Evolutionary conservation across 176 grass and related monocot species (phyloP), one percentile per base, ranked within the genome.

Genomic region (Echinochloa phyllopogon): DNA sequence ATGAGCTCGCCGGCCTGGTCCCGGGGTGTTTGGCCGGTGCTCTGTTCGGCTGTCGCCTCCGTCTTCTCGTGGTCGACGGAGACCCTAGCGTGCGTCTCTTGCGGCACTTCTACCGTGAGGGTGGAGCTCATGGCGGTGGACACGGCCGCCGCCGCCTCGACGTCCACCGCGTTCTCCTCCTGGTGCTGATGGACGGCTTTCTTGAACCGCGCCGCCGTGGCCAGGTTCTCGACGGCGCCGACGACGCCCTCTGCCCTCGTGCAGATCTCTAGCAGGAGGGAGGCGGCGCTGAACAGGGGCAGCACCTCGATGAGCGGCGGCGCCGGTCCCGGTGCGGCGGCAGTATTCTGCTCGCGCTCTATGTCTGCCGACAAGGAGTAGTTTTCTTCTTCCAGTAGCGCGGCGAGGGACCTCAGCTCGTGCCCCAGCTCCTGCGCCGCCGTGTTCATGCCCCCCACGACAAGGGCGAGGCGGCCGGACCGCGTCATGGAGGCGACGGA

Each of bases 351-450:
- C 45, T 67, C 69, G 38, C 66, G 77, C 38, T 58, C 77, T 47
- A 25, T 12, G 25, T 82, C 70, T 18, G 69, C 29, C 29, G 29
- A 33, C 1, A 2, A 33, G 29, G 29, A 2, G 21, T 49, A 14
- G 17, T 45, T 59, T 6, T 75, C 85, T 13, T 63, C 10, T 17
- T 87, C 78, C 50, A 87, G 27, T 47, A 69, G 42, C 15, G 61
- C 15, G 1, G 85, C 85, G 10, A 87, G 71, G 71, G 15, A 74
- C 63, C 74, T 87, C 20, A 98, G 24, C 25, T 88, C 91, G 20
- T 65, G 75, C 51, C 93, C 89, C 51, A 96, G 76, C 60, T 88
- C 87, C 20, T 83, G 63, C 21, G 85, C 91, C 0, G 94, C 85
- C 15, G 36, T 41, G 50, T 89, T 77, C 91, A 90, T 94, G 16